Conservation (phyloP, 352 stramenopile species). For the Phytophthora cryptogea region DNA sequence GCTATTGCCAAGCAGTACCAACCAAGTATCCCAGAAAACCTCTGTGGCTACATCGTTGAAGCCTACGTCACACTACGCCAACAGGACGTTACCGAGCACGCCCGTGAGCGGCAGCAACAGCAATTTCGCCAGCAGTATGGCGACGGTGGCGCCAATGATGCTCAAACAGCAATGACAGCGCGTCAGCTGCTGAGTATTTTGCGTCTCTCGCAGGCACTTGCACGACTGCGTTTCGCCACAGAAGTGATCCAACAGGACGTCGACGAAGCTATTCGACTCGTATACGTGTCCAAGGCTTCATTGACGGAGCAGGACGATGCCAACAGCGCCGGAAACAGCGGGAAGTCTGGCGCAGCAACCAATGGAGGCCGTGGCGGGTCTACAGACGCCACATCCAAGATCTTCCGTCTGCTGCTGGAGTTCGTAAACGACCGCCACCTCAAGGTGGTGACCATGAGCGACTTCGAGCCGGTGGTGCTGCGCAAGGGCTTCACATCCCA, state of each 20-base stretch:
- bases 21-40: slow-evolving; percentile 88
- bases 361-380: slow-evolving; percentile 37
- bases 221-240: slow-evolving; percentile 94
- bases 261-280: slow-evolving; percentile 96
- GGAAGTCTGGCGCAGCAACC: slow-evolving; percentile 18
- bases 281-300: slow-evolving; percentile 98
- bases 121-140: slow-evolving; percentile 44
- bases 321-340: slow-evolving; percentile 34
- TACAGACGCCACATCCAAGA: slow-evolving; percentile 94
- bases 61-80: slow-evolving; percentile 97
- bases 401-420: slow-evolving; percentile 96
- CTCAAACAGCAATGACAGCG: slow-evolving; percentile 98
- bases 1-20: slow-evolving; percentile 89
- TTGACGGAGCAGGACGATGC: slow-evolving; percentile 89
- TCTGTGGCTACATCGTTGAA: slow-evolving; percentile 98
- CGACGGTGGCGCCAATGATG: slow-evolving; percentile 68
- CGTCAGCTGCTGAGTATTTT: slow-evolving; percentile 99
- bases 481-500: slow-evolving; percentile 96
- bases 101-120: slow-evolving; percentile 63
- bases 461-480: slow-evolving; percentile 94
- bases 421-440: slow-evolving; percentile 83
- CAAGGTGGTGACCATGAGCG: slow-evolving; percentile 83
- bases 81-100: slow-evolving; percentile 88
- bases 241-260: slow-evolving; percentile 97
- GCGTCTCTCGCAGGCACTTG: slow-evolving; percentile 96